phyloP scores from a whole-genome alignment of 108 stramenopile genomes.

The Schizochytrium sp. region DNA sequence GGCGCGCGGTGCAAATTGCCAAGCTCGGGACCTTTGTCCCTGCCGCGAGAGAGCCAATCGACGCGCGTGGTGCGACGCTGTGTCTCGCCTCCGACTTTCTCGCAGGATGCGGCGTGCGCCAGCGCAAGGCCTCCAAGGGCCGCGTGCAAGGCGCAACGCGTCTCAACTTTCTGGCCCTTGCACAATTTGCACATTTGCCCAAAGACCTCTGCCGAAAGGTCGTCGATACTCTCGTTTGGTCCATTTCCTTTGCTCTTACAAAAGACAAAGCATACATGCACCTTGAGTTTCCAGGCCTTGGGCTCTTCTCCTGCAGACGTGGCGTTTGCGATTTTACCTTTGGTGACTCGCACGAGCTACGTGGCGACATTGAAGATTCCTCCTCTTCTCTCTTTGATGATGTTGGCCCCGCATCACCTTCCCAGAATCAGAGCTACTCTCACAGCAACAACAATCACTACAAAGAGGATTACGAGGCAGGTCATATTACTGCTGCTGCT shows the following conservation, averaged over 20 bases:
- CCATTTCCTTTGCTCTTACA: not conserved
- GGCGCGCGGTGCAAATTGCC: not conserved
- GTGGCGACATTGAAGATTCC: not conserved
- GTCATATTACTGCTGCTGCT: no score
- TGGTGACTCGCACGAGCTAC: not conserved
- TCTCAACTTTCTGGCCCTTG: not conserved
- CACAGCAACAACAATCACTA: not conserved
- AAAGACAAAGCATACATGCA: not conserved
- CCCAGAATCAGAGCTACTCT: no score
- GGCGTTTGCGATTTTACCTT: not conserved
- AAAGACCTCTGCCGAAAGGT: slow-evolving; percentile 12
- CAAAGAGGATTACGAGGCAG: no score
- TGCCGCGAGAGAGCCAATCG: not conserved
- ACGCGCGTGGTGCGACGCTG: not conserved
- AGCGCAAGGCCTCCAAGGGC: not conserved
- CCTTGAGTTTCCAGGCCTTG: not conserved
- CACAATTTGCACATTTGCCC: not conserved
- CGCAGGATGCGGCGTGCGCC: not conserved
- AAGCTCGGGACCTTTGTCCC: not conserved
- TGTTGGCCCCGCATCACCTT: no score
- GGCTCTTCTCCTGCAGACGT: not conserved
- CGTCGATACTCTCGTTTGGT: not conserved
- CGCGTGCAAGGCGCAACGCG: not conserved
- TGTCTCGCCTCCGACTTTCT: not conserved
- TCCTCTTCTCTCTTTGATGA: no score